Conservation (phyloP, 805 yeast genomes). For the Lipomyces starkeyi region DNA sequence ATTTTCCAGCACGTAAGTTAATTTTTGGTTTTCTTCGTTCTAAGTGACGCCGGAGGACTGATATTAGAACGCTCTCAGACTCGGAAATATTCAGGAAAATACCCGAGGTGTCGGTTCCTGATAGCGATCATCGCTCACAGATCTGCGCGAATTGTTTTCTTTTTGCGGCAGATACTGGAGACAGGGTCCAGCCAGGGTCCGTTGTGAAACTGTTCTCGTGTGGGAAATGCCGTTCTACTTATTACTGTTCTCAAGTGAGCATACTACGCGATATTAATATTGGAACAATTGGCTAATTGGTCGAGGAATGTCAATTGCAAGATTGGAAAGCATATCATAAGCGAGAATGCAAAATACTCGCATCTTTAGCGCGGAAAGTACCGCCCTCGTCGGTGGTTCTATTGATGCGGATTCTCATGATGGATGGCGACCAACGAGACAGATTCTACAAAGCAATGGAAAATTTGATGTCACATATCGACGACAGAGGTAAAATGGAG, state of each 20-base stretch:
- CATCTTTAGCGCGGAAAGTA: slow-evolving; percentile 1
- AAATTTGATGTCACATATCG: slow-evolving; percentile 8
- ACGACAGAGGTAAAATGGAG: slow-evolving; percentile 5
- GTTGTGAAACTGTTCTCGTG: slow-evolving; percentile 14
- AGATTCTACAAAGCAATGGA: slow-evolving; percentile 1
- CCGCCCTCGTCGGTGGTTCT: slow-evolving; percentile 17
- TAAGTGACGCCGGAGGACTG: background rate
- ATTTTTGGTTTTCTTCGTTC: background rate
- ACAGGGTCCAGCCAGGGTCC: slow-evolving; percentile 9
- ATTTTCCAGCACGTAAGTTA: slow-evolving; percentile 10
- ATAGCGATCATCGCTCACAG: slow-evolving; percentile 1
- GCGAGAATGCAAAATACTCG: slow-evolving; percentile 17
- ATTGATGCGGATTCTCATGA: slow-evolving; percentile 17
- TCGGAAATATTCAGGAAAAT: background rate
- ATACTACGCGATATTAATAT: background rate
- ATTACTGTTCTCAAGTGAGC: slow-evolving; percentile 25
- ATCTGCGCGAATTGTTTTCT: slow-evolving; percentile 23
- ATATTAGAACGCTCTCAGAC: slow-evolving; percentile 6
- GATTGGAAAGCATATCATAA: slow-evolving; percentile 23
- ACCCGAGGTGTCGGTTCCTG: slow-evolving; percentile 16
- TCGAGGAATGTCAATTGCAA: slow-evolving; percentile 17
- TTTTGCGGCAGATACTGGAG: slow-evolving; percentile 7
- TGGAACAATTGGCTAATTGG: background rate
- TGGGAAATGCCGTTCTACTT: slow-evolving; percentile 14
- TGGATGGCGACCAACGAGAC: background rate